Evolutionary conservation across 805 yeast genomes (phyloP), one percentile per base, ranked within the genome.

Genomic region (Candida rishiriensis): DNA sequence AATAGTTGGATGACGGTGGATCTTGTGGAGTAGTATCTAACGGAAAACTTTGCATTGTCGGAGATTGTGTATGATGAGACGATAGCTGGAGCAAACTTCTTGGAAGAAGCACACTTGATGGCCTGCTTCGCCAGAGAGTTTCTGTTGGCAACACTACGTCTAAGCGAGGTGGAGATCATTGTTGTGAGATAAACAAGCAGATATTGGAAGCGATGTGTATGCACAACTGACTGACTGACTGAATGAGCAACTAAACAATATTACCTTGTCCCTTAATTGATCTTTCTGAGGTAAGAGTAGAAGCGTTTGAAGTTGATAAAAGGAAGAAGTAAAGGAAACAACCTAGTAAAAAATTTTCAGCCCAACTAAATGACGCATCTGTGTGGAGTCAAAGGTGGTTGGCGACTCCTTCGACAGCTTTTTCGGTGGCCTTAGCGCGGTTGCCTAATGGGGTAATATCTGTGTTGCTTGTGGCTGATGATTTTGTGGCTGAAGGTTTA

Each of bases 1-100:
- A 93, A 74, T 41, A 93, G 73, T 67, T 95, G 99, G 48, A 93
- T 87, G 28, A 93, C 98, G 0, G 99, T 93, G 16, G 97, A 88
- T 65, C 97, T 77, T 28, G 98, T 90, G 32, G 88, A 82, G 56
- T 73, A 72, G 39, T 40, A 50, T 49, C 56, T 54, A 11, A 52
- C 43, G 12, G 58, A 45, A 14, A 50, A 11, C n/a, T 38, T 43
- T 5, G 34, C 43, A 9, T 41, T 38, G 3, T 34, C 21, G 2
- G 57, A 43, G 17, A 53, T 36, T 12, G 43, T 2, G 7, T 10
- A 30, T 4, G 57, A 46, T 11, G 52, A 43, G 13, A 51, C 29
- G 13, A 54, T 44, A 3, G 49, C 48, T 17, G 59, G 59, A 15
- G 43, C 34, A 42, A 49, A 54, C 2, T 38, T 31, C 34, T 43